Base-by-base conservation (phyloP, 257 asterid genomes). In the Galeopsis tetrahit region DNA sequence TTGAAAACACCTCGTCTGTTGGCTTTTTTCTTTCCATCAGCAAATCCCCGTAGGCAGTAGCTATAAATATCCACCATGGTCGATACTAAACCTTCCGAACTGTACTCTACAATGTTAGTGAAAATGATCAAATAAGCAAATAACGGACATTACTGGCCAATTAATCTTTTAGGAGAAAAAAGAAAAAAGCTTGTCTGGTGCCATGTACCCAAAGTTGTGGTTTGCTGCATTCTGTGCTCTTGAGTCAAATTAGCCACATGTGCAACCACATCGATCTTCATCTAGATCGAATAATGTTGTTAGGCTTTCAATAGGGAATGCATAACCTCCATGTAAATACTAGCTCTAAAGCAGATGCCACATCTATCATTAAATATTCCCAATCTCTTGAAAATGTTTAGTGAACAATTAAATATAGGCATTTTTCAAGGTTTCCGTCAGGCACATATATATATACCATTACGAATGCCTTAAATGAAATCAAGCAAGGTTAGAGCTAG, bases 191-290 rank as follows among this genome's bases (percentile, higher is more conserved):
- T 34, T 59, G 48, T 46, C 61, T 33, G 71, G 71, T 48, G 71
- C 71, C 60, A 66, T 48, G 71, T 66, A 7, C 71, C 71, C 9
- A 66, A 32, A 33, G 71, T 66, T 66, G 43, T 66, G 43, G 71
- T 66, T 21, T 66, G 71, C 13, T 48, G 40, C 61, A 34, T 48
- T 48, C 71, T 48, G 35, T 66, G 46, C 33, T 64, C 69, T 64
- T 66, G 46, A 6, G 61, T 32, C 14, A 66, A 65, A 8, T 66
- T 60, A 46, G 46, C 59, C 7, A 66, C 71, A n/a, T 49, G 71
- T 14, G 71, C 71, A 48, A 66, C 60, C 71, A 66, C 48, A 7
- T n/a, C n/a, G n/a, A n/a, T 66, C 46, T 33, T 66, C 71, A 1
- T 66, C 61, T 0, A 66, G 71, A n/a, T n/a, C n/a, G n/a, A 66